Evolutionary conservation across 208 protist species (phyloP).

Genomic region (Acanthamoeba royreba): DNA sequence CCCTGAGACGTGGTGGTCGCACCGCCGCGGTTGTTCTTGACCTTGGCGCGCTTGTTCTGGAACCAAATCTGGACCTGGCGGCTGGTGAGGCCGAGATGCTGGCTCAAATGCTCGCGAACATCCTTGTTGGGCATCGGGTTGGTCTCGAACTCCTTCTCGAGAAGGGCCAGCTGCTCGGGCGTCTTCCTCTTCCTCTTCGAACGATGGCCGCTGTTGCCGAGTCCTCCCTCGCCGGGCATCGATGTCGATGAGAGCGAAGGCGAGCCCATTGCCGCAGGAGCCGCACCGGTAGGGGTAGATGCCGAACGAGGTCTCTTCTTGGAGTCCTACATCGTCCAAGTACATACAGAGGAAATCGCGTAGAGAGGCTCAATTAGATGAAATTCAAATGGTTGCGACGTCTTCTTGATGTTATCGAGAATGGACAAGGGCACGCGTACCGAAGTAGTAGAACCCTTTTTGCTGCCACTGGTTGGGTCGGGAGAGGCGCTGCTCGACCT

Average conservation of each 20-base stretch:
- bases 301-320: not conserved
- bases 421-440: not conserved
- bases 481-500: not conserved
- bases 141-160: conserved; percentile 66
- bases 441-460: too few relatives aligned
- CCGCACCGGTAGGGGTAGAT: not conserved
- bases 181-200: conserved; percentile 62
- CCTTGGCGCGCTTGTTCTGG: conserved; percentile 71
- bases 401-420: not conserved
- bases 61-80: conserved; percentile 69
- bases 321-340: too few relatives aligned
- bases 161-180: conserved; percentile 59
- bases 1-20: conserved; percentile 4
- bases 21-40: conserved; percentile 48
- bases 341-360: too few relatives aligned
- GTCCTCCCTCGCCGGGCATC: not conserved
- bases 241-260: too few relatives aligned
- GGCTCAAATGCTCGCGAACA: conserved; percentile 51
- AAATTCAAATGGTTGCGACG: not conserved
- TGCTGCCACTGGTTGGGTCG: too few relatives aligned
- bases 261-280: too few relatives aligned
- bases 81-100: conserved; percentile 56
- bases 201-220: not conserved
- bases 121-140: conserved; percentile 67
- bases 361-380: not conserved